Percentiles rank a stretch among this genome's conserved stretches.
These are phyloP conservation scores for Ogataea pini DNA, from an alignment of 805 yeast species.

Conservation along the genomic window DNA sequence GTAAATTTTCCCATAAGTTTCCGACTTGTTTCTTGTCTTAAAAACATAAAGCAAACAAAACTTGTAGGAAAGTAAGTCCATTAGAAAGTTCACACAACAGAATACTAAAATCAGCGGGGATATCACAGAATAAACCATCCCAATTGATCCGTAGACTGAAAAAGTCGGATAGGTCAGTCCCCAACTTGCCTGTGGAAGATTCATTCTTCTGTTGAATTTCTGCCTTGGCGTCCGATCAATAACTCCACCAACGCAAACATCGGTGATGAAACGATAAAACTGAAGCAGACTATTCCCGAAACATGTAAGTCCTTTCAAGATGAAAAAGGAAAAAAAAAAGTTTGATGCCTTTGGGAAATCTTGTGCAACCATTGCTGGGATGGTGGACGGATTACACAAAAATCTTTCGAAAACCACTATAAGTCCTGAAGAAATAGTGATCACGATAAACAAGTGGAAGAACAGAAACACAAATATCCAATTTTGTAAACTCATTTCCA, in stretches of 20 bases:
- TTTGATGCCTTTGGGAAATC: conserved; percentile 85
- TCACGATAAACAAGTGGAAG: conserved; percentile 81
- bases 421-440: conserved; percentile 80
- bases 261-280: conserved; percentile 49
- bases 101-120: conserved; percentile 76
- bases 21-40: conserved; percentile 52
- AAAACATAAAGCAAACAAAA: conserved; percentile 64
- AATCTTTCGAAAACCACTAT: conserved; percentile 61
- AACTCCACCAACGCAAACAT: conserved; percentile 37
- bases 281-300: conserved; percentile 73
- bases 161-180: conserved; percentile 77
- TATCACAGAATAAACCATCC: conserved; percentile 73
- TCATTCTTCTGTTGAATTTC: conserved; percentile 45
- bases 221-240: conserved; percentile 64
- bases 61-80: conserved; percentile 67
- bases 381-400: conserved; percentile 67
- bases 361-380: conserved; percentile 70
- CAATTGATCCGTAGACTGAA: conserved; percentile 76
- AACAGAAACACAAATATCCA: conserved; percentile 80
- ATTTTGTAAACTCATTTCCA: conserved; percentile 70
- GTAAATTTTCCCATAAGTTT: conserved; percentile 69
- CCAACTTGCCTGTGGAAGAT: conserved; percentile 59
- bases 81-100: conserved; percentile 53
- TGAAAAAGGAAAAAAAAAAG: conserved; percentile 76
- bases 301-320: conserved; percentile 73